Evolutionary conservation across 2,329 filamentous ascomycete genomes (phyloP), one percentile per base, ranked within the genome.

Genomic region (Dothideomycetes sp.): DNA sequence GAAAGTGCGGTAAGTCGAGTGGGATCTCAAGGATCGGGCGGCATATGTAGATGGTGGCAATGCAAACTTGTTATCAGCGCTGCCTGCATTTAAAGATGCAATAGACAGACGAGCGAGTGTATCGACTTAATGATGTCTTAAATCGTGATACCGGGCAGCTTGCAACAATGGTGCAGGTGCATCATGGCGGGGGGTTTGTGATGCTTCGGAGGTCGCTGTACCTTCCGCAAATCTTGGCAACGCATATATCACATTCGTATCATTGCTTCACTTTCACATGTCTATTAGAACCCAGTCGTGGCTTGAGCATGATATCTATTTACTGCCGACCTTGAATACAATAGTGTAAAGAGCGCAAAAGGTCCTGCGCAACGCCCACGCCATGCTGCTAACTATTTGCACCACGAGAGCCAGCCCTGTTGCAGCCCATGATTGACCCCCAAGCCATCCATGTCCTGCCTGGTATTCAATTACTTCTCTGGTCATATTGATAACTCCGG

Each of bases 81-180:
- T 56, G 55, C 55, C 51, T 54, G 55, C 56, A 59, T 59, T 55
- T 40, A 37, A 40, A 31, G n/a, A 7, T 27, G 16, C 22, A n/a
- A 14, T 14, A n/a, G 30, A 27, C 7, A 7, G 22, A 27, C 22
- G 17, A 34, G 9, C 15, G 11, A 30, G 7, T 17, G 31, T 30
- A 9, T 9, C 9, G 27, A 30, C 27, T 30, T 30, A 30, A 30
- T 30, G 27, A 30, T 30, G 27, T n/a, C n/a, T 30, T n/a, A 9
- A 30, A 30, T 30, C 27, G n/a, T 30, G 27, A n/a, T n/a, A n/a
- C n/a, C n/a, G n/a, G n/a, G n/a, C n/a, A n/a, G n/a, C n/a, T n/a
- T n/a, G n/a, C n/a, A n/a, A n/a, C n/a, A n/a, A n/a, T n/a, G n/a
- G n/a, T n/a, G n/a, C n/a, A n/a, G n/a, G n/a, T n/a, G n/a, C n/a